Evolutionary conservation across 495 filamentous ascomycete genomes (phyloP).

Genomic region (Gamarada debralockiae): DNA sequence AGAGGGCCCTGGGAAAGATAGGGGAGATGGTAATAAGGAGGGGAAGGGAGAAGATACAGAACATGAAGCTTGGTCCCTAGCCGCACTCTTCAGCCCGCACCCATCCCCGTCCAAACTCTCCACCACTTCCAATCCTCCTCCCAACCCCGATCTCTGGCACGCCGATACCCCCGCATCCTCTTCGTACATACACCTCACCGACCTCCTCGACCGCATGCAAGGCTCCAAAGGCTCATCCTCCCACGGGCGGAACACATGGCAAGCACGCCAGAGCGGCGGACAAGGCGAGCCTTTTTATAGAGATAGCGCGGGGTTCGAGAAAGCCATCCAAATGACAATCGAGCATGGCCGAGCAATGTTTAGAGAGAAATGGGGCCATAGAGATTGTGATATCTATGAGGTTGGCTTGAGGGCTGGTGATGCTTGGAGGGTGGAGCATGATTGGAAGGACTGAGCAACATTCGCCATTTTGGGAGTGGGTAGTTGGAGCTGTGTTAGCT

Average conservation of each 20-base stretch:
- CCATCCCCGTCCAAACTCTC: too few species aligned
- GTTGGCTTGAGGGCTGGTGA: conserved; percentile 40
- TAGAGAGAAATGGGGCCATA: conserved; percentile 54
- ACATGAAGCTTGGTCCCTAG: too few species aligned
- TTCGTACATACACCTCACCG: conserved; percentile 22
- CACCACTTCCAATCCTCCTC: too few species aligned
- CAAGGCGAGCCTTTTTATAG: conserved; percentile 59
- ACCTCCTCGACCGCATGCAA: conserved; percentile 40
- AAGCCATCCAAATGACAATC: conserved; percentile 47
- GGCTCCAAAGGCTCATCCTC: conserved; percentile 27
- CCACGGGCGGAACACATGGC: conserved; percentile 56
- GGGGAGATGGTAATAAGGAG: neutral
- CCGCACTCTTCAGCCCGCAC: too few species aligned
- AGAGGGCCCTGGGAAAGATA: neutral
- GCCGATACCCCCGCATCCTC: conserved; percentile 16
- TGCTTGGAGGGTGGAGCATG: conserved; percentile 46
- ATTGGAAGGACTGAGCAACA: conserved; percentile 32
- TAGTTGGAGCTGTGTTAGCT: too few species aligned
- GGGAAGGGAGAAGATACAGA: neutral
- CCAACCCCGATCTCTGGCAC: neutral
- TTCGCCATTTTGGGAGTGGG: neutral
- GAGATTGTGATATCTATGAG: conserved; percentile 43
- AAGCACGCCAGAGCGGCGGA: conserved; percentile 51
- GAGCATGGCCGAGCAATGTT: conserved; percentile 48
- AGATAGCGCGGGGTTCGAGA: conserved; percentile 47